These are phyloP conservation scores for Stagonosporopsis tanaceti DNA, from an alignment of 2,329 filamentous ascomycete species.

Conservation along the genomic window DNA sequence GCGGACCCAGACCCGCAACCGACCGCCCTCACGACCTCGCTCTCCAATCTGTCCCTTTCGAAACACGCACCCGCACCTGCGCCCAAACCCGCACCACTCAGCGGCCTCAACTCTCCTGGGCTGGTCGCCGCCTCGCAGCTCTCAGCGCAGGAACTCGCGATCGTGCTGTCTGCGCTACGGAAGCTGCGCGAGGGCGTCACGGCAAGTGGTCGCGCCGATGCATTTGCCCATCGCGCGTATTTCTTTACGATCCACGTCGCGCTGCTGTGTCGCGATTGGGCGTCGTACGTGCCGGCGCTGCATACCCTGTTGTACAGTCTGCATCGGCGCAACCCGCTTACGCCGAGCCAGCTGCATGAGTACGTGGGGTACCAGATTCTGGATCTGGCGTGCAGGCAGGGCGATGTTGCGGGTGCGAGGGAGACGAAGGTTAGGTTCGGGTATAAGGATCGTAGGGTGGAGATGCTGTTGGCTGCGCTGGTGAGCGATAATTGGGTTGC, in stretches of 20 bases:
- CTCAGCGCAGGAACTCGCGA: conserved; percentile 66
- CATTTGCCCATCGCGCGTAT: conserved; percentile 88
- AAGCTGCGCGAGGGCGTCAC: conserved; percentile 92
- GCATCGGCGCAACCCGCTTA: conserved; percentile 72
- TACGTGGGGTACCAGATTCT: conserved; percentile 83
- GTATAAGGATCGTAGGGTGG: conserved; percentile 73
- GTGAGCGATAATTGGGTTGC: conserved; percentile 82
- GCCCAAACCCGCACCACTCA: conserved; percentile 9
- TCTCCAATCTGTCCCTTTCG: conserved; percentile 28
- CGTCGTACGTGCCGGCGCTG: conserved; percentile 89
- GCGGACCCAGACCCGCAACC: conserved; percentile 58
- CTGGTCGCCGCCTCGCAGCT: conserved; percentile 39
- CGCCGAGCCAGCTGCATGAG: conserved; percentile 76
- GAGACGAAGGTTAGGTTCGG: conserved; percentile 67
- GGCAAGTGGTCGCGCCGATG: conserved; percentile 75
- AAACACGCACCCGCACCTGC: conserved; percentile 29
- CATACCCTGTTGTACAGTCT: conserved; percentile 78
- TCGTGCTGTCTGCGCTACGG: conserved; percentile 82
- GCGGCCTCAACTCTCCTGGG: conserved; percentile 32
- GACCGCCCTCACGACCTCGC: conserved; percentile 15
- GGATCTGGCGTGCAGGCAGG: conserved; percentile 85
- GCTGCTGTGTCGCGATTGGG: conserved; percentile 80
- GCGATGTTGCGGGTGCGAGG: conserved; percentile 77
- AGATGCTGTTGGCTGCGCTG: conserved; percentile 72
- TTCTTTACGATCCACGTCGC: conserved; percentile 88